These are phyloP conservation scores for Neofusicoccum kwambonambiense DNA, from an alignment of 2,329 filamentous ascomycete genomes.

Conservation along the genomic window DNA sequence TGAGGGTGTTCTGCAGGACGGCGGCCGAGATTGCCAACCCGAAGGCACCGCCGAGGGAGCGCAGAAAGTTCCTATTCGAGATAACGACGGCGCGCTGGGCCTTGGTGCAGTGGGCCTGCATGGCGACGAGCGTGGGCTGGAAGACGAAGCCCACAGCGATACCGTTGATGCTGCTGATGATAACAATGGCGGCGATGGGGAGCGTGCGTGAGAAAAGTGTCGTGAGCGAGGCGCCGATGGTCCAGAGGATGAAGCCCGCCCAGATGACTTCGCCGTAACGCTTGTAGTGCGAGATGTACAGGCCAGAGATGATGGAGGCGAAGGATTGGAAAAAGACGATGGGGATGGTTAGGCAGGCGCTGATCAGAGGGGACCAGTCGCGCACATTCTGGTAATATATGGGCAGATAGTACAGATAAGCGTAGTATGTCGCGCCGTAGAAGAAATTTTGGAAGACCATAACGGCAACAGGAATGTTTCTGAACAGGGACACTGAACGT, in stretches of 20 bases:
- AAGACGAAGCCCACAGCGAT: constrained; percentile 50
- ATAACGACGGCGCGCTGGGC: constrained; percentile 62
- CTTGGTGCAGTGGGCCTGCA: constrained; percentile 53
- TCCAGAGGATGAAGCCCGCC: constrained; percentile 48
- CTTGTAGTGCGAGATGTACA: constrained; percentile 57
- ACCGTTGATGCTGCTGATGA: constrained; percentile 51
- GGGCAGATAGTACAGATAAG: constrained; percentile 60
- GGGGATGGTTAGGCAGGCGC: constrained; percentile 53
- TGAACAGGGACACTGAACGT: constrained; percentile 52
- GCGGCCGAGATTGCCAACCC: constrained; percentile 60
- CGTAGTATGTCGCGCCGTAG: constrained; percentile 60
- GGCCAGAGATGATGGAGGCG: constrained; percentile 51
- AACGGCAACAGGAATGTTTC: constrained; percentile 51
- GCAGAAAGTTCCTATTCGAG: constrained; percentile 62
- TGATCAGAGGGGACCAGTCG: constrained; percentile 44
- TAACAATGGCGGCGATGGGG: constrained; percentile 46
- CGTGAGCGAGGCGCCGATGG: constrained; percentile 54
- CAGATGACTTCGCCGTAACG: constrained; percentile 62
- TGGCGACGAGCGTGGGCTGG: constrained; percentile 56
- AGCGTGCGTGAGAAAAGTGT: constrained; percentile 49
- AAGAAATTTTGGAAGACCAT: constrained; percentile 61
- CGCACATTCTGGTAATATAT: constrained; percentile 62
- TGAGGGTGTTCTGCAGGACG: constrained; percentile 37
- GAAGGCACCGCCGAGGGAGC: constrained; percentile 57
- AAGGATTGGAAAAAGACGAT: constrained; percentile 50